A percentile compares a stretch with the other conserved stretches of the same genome.
These are phyloP conservation scores for Debaryomyces psychrophilus DNA, from an alignment of 1,139 yeast species.

Conservation along the genomic window DNA sequence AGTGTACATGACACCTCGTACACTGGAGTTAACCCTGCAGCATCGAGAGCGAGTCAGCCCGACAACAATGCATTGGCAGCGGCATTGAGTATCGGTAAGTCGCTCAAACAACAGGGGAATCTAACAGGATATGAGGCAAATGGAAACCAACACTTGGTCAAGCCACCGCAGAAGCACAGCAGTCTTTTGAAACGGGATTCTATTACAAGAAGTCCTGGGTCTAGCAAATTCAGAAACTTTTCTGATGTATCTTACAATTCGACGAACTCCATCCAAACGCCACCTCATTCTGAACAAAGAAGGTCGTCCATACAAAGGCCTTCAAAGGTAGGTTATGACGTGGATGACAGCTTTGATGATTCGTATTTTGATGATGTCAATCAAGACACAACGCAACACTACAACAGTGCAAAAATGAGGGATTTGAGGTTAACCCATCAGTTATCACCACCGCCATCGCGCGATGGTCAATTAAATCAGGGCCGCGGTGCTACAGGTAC, in stretches of 20 bases:
- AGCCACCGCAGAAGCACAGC: constrained; percentile 16
- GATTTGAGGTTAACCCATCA: constrained; percentile 28
- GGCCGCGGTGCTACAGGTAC: constrained; percentile 9
- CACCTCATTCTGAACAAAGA: constrained; percentile 4
- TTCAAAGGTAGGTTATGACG: constrained; percentile 21
- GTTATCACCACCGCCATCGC: constrained; percentile 11
- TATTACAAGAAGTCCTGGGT: constrained; percentile 6
- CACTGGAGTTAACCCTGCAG: constrained; percentile 48
- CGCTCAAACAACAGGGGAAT: constrained; percentile 18
- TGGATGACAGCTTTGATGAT: constrained; percentile 35
- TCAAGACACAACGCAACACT: constrained; percentile 24
- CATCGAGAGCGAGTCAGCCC: constrained; percentile 40
- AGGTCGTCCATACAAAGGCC: constrained; percentile 9
- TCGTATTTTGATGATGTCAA: constrained; percentile 35
- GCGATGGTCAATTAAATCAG: constrained; percentile 9
- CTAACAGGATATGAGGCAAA: background rate
- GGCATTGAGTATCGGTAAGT: constrained; percentile 48
- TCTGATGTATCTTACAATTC: constrained; percentile 21
- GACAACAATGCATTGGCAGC: constrained; percentile 49
- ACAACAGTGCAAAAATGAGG: constrained; percentile 24
- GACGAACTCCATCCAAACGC: constrained; percentile 5
- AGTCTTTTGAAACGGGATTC: constrained; percentile 21
- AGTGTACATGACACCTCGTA: constrained; percentile 38
- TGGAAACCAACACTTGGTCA: background rate
- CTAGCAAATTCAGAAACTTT: constrained; percentile 17